Conservation (phyloP, 169 alveolate species). For the Eimeria sp. region DNA sequence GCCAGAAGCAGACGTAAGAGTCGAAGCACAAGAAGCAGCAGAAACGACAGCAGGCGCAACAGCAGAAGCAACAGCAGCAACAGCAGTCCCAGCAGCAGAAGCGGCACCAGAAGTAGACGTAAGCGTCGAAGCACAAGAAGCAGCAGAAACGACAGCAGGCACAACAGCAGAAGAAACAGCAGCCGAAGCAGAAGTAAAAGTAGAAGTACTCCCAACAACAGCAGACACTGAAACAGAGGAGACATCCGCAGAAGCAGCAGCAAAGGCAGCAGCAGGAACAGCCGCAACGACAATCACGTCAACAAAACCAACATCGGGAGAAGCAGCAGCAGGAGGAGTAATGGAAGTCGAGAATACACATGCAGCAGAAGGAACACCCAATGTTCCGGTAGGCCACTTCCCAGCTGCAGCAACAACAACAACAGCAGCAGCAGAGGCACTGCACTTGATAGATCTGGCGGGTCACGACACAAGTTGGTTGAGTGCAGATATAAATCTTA, state of each 20-base stretch:
- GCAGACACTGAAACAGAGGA: background rate
- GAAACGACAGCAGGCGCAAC: too few species aligned
- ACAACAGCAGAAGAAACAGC: background rate
- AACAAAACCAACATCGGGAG: background rate
- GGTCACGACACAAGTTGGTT: background rate
- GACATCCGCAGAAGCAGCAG: background rate
- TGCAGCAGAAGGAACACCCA: background rate
- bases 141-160: background rate
- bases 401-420: background rate
- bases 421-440: background rate
- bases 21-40: too few species aligned
- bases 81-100: background rate
- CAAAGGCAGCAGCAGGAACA: background rate
- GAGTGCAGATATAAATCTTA: background rate
- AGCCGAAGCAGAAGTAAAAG: background rate
- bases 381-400: background rate
- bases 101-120: background rate
- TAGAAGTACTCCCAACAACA: background rate
- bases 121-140: background rate
- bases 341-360: background rate
- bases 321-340: background rate
- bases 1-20: too few species aligned
- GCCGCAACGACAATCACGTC: background rate
- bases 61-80: background rate
- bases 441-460: too few species aligned